Evolutionary conservation across 768 basidiomycete genomes (phyloP).

Genomic region (Tylopilus intermedius): DNA sequence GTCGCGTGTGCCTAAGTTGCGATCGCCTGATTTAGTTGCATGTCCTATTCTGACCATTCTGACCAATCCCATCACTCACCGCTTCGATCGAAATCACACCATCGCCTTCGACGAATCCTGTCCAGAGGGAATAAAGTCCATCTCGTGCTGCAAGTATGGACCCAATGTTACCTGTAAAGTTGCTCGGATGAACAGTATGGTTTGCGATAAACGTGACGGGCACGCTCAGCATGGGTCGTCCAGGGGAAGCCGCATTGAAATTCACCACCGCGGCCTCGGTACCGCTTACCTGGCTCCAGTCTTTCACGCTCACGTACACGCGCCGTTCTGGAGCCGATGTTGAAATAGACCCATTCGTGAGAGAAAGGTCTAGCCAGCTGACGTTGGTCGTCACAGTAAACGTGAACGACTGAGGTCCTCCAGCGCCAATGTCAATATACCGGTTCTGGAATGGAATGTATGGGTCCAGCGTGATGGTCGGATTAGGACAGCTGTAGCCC

Average conservation of each 20-base stretch:
- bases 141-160: too few relatives aligned
- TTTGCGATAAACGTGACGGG: constrained; percentile 19
- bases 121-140: constrained; percentile 29
- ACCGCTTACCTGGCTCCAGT: too few relatives aligned
- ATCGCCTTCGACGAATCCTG: constrained; percentile 36
- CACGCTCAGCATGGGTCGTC: background rate
- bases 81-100: constrained; percentile 66
- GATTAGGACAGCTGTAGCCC: too few relatives aligned
- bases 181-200: constrained; percentile 9
- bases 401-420: too few relatives aligned
- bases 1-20: background rate
- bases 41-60: background rate
- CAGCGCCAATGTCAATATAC: background rate
- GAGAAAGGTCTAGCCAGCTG: too few relatives aligned
- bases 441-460: background rate
- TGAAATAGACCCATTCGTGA: too few relatives aligned
- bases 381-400: too few relatives aligned
- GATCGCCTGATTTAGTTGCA: background rate
- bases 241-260: background rate
- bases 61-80: constrained; percentile 13
- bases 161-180: background rate
- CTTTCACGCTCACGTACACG: too few relatives aligned
- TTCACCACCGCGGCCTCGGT: background rate
- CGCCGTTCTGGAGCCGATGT: too few relatives aligned
- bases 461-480: too few relatives aligned